Evolutionary conservation across 768 basidiomycete species (phyloP).

Genomic region (Calocybe indica): DNA sequence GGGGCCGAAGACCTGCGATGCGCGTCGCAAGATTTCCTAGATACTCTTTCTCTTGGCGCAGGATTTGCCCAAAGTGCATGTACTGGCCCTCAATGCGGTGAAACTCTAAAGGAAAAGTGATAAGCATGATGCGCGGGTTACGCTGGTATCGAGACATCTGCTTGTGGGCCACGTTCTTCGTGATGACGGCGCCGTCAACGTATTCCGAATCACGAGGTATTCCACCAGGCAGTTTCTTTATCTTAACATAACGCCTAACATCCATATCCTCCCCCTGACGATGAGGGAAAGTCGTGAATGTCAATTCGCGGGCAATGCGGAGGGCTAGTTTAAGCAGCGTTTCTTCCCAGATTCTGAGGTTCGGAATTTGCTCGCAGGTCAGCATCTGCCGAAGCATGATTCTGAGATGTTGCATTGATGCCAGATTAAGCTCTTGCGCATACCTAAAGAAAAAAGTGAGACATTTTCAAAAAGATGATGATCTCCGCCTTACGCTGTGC

Average conservation of each 20-base stretch:
- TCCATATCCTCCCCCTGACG: constrained; percentile 92
- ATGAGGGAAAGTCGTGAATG: constrained; percentile 64
- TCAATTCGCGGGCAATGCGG: constrained; percentile 79
- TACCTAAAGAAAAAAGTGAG: constrained; percentile 40
- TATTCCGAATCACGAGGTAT: constrained; percentile 91
- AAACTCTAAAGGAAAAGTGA: constrained; percentile 94
- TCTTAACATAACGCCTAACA: constrained; percentile 91
- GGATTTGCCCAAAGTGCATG: constrained; percentile 85
- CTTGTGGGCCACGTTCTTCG: constrained; percentile 97
- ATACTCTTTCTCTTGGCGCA: constrained; percentile 91
- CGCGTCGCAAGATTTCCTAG: constrained; percentile 82
- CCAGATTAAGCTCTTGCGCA: constrained; percentile 76
- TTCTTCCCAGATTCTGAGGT: constrained; percentile 85
- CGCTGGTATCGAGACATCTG: constrained; percentile 78
- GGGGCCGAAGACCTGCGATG: constrained; percentile 87
- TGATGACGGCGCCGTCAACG: constrained; percentile 93
- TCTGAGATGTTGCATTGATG: constrained; percentile 86
- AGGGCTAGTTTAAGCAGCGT: constrained; percentile 77
- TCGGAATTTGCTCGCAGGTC: constrained; percentile 73
- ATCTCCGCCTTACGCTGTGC: constrained; percentile 66
- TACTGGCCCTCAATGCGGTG: constrained; percentile 90
- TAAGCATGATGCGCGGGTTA: constrained; percentile 92
- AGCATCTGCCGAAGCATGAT: constrained; percentile 91
- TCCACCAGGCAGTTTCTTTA: constrained; percentile 97
- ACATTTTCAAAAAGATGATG: constrained; percentile 2